Conservation (phyloP, 108 stramenopile genomes). For the Cyclotella atomus region DNA sequence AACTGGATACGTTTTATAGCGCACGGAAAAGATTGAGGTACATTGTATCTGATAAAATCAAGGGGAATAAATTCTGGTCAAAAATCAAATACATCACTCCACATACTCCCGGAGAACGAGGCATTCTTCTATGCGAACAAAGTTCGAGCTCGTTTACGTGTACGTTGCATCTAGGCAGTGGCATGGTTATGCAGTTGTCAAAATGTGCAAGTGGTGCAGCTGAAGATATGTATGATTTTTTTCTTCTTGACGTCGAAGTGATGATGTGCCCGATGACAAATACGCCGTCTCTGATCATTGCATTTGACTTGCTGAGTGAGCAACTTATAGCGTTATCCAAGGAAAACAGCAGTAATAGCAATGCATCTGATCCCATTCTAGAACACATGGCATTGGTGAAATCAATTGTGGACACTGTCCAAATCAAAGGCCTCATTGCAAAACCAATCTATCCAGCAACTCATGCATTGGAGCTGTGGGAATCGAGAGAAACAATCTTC, state of each 20-base stretch:
- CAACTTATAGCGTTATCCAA: not conserved
- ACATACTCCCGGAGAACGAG: not conserved
- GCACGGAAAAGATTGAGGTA: not conserved
- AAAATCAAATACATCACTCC: not conserved
- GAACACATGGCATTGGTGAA: not conserved
- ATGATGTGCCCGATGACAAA: not conserved
- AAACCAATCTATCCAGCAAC: slow-evolving; percentile 2
- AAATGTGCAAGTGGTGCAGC: not conserved
- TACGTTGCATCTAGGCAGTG: not conserved
- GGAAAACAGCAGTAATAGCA: not conserved
- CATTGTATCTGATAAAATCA: not conserved
- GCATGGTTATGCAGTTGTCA: not conserved
- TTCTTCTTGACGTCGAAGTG: slow-evolving; percentile 1
- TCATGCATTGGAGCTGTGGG: not conserved
- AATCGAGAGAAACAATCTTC: not conserved
- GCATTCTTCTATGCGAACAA: not conserved
- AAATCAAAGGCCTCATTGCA: not conserved
- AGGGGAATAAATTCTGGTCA: not conserved
- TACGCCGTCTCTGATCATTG: not conserved
- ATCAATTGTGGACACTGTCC: not conserved
- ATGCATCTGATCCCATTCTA: not conserved
- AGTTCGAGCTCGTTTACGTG: not conserved
- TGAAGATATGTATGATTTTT: not conserved
- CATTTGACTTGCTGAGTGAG: not conserved
- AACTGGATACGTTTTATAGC: not conserved